phyloP scores from a whole-genome alignment of 2,329 filamentous ascomycete genomes.

The Cytospora mali region DNA sequence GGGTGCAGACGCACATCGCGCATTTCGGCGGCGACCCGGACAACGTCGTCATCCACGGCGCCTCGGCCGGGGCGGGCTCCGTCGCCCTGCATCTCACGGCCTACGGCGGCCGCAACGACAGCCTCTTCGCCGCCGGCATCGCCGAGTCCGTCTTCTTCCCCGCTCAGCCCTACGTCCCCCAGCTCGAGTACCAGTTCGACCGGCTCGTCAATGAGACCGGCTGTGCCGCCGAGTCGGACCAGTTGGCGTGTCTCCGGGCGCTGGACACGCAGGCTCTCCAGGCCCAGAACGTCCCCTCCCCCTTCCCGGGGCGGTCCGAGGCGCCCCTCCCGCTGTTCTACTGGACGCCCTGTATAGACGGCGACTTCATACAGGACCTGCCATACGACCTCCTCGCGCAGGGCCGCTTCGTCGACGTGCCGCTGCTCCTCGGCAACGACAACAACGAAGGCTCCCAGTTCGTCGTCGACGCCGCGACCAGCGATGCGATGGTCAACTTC shows the following conservation, averaged over 20 bases:
- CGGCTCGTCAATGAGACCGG: conserved; percentile 39
- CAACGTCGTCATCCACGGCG: conserved; percentile 62
- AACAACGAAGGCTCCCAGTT: conserved; percentile 53
- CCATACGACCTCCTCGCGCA: conserved; percentile 45
- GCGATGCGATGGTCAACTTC: conserved; percentile 43
- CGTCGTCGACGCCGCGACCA: conserved; percentile 41
- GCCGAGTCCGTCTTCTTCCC: conserved; percentile 54
- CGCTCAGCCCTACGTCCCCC: conserved; percentile 45
- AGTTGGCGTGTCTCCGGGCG: conserved; percentile 47
- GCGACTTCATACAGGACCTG: conserved; percentile 46
- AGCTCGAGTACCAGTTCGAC: conserved; percentile 53
- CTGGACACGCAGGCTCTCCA: conserved; percentile 43
- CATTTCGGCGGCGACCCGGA: conserved; percentile 61
- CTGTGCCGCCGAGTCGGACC: conserved; percentile 39
- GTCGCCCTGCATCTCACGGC: conserved; percentile 56
- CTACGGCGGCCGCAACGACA: conserved; percentile 47
- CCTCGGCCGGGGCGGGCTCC: conserved; percentile 63
- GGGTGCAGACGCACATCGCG: conserved; percentile 63
- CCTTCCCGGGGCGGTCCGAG: conserved; percentile 43
- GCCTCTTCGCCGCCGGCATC: conserved; percentile 50
- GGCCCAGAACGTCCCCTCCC: conserved; percentile 42
- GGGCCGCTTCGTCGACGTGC: conserved; percentile 56
- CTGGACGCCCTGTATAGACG: conserved; percentile 55
- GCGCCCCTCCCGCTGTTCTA: conserved; percentile 47
- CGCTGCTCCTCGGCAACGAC: conserved; percentile 52